A percentile compares a stretch with the other conserved stretches of the same genome.
Conservation (phyloP, 495 filamentous ascomycete species). For the Neurospora intermedia region DNA sequence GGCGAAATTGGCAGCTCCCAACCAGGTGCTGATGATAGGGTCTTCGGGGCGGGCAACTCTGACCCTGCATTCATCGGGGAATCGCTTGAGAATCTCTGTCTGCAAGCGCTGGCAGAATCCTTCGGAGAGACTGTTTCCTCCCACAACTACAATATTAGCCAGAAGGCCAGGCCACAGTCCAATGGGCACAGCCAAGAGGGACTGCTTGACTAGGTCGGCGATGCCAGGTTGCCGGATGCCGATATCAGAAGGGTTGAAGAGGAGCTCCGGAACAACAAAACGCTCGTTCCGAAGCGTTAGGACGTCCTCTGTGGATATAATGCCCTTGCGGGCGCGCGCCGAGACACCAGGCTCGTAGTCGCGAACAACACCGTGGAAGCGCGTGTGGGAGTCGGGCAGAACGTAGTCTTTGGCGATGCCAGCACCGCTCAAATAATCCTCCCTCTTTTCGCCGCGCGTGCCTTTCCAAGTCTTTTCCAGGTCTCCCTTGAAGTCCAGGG, state of each 20-base stretch:
- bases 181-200: conserved; percentile 61
- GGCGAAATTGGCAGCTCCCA: conserved; percentile 68
- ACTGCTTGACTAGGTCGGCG: conserved; percentile 70
- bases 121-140: conserved; percentile 68
- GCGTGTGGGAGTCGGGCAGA: conserved; percentile 77
- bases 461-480: conserved; percentile 79
- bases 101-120: conserved; percentile 80
- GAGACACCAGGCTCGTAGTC: conserved; percentile 57
- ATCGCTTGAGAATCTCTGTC: conserved; percentile 61
- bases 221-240: conserved; percentile 80
- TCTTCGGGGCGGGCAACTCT: conserved; percentile 59
- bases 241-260: conserved; percentile 80
- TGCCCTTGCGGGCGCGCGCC: conserved; percentile 48
- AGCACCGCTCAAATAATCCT: conserved; percentile 37
- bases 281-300: conserved; percentile 84
- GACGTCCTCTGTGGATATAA: conserved; percentile 62
- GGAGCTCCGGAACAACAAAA: conserved; percentile 80
- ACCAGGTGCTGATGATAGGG: conserved; percentile 75
- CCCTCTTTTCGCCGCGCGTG: conserved; percentile 43
- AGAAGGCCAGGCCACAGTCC: conserved; percentile 69
- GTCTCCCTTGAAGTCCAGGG: conserved; percentile 63
- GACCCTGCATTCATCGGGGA: conserved; percentile 67
- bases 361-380: conserved; percentile 59
- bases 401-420: conserved; percentile 89
- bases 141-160: conserved; percentile 80